These are phyloP conservation scores for Penicillium oxalicum DNA, from an alignment of 2,329 filamentous ascomycete species.

Conservation along the genomic window DNA sequence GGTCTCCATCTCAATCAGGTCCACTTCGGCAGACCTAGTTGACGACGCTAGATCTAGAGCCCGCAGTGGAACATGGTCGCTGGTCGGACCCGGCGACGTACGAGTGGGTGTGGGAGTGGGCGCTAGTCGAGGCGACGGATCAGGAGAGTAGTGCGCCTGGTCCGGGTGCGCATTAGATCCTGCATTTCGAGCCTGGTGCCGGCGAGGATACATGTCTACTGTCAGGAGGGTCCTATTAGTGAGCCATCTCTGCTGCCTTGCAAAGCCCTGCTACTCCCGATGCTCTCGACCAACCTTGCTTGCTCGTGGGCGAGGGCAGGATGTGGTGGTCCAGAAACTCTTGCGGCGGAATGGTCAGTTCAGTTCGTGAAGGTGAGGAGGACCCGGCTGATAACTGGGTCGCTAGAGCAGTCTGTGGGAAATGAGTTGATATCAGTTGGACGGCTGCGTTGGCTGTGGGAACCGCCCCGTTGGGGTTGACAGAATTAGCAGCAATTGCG, in stretches of 20 bases:
- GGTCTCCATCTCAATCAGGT: slow-evolving; percentile 9
- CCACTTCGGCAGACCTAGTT: slow-evolving; percentile 7
- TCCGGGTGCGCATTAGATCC: too few relatives aligned
- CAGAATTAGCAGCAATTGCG: slow-evolving; percentile 2
- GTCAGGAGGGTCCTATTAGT: background rate
- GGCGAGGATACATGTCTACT: too few relatives aligned
- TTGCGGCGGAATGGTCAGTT: background rate
- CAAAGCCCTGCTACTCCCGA: too few relatives aligned
- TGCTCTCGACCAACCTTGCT: slow-evolving; percentile 6
- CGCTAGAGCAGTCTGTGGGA: slow-evolving; percentile 1
- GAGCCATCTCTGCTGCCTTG: too few relatives aligned
- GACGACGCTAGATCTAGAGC: too few relatives aligned
- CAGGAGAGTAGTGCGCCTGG: too few relatives aligned
- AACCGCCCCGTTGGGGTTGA: slow-evolving; percentile 1
- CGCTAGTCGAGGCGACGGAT: too few relatives aligned
- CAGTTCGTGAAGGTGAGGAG: background rate
- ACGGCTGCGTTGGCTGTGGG: background rate
- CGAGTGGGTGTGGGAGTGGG: too few relatives aligned
- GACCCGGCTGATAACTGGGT: background rate
- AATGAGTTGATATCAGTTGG: slow-evolving; percentile 3
- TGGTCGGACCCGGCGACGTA: too few relatives aligned
- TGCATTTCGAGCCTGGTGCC: too few relatives aligned
- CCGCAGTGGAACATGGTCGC: too few relatives aligned
- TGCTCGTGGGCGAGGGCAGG: background rate
- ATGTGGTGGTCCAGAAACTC: slow-evolving; percentile 1